These are phyloP conservation scores for Russula sp. DNA, from an alignment of 768 basidiomycete genomes.

Conservation along the genomic window DNA sequence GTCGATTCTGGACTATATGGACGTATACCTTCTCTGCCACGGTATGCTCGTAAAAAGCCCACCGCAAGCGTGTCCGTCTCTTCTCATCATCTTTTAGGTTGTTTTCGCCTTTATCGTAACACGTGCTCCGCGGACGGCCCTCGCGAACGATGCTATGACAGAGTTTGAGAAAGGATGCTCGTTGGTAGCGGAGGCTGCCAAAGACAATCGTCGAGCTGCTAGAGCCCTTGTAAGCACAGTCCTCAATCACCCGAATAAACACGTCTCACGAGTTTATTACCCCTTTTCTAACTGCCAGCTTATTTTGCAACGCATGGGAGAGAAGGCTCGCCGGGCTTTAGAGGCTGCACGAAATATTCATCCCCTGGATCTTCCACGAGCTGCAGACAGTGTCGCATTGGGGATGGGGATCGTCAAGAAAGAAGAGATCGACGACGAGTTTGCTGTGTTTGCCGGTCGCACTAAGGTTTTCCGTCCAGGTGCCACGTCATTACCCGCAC, in stretches of 20 bases:
- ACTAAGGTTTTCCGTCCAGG: conserved; percentile 58
- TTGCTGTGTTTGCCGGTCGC: conserved; percentile 66
- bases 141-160: conserved; percentile 63
- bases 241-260: not conserved
- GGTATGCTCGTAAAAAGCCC: conserved; percentile 46
- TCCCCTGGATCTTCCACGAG: conserved; percentile 31
- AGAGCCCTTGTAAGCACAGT: conserved; percentile 56
- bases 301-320: conserved; percentile 56
- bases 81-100: conserved; percentile 45
- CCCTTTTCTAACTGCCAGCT: conserved; percentile 42
- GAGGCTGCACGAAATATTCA: conserved; percentile 40
- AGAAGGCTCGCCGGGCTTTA: conserved; percentile 63
- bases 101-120: conserved; percentile 80
- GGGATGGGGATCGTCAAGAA: conserved; percentile 46
- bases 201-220: conserved; percentile 56
- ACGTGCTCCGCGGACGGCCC: conserved; percentile 62
- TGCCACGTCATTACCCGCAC: conserved; percentile 31
- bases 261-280: not conserved
- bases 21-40: conserved; percentile 53
- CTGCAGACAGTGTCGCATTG: conserved; percentile 42
- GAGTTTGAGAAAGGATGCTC: conserved; percentile 67
- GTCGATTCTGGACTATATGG: conserved; percentile 61
- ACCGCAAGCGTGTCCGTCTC: conserved; percentile 27
- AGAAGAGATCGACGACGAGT: conserved; percentile 59
- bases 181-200: conserved; percentile 62